These are phyloP conservation scores for Aspergillus funiculosus DNA, from an alignment of 495 filamentous ascomycete species.

Conservation along the genomic window DNA sequence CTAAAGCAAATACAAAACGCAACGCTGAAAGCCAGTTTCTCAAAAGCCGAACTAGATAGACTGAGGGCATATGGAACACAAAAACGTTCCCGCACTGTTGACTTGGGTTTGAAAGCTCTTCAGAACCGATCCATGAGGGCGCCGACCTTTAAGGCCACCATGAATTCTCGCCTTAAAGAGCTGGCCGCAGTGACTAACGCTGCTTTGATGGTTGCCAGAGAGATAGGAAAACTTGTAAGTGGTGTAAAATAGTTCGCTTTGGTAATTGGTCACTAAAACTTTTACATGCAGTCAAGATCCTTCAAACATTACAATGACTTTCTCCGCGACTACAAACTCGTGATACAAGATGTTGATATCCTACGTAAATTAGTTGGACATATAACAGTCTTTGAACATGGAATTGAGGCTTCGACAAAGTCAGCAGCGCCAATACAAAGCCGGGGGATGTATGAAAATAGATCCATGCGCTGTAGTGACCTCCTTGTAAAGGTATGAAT, in stretches of 20 bases:
- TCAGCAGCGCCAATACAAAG: conserved; percentile 66
- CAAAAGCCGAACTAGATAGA: conserved; percentile 18
- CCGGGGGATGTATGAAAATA: conserved; percentile 56
- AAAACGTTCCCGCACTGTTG: conserved; percentile 22
- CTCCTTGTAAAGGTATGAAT: conserved; percentile 77
- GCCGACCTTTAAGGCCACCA: conserved; percentile 25
- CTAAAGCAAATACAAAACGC: conserved; percentile 28
- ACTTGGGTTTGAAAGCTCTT: conserved; percentile 27
- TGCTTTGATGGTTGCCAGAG: conserved; percentile 66
- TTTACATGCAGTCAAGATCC: conserved; percentile 56
- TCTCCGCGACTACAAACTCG: conserved; percentile 75
- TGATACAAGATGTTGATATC: conserved; percentile 68
- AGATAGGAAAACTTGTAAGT: conserved; percentile 69
- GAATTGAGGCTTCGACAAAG: conserved; percentile 78
- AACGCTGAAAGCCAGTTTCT: conserved; percentile 28
- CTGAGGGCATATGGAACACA: conserved; percentile 18
- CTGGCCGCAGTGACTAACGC: conserved; percentile 64
- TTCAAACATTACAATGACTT: conserved; percentile 88
- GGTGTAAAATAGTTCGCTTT: background rate
- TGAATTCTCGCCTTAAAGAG: conserved; percentile 27
- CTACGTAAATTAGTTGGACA: conserved; percentile 62
- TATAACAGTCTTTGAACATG: conserved; percentile 79
- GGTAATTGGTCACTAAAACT: conserved; percentile 1
- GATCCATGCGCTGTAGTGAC: conserved; percentile 74
- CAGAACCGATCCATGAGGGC: conserved; percentile 29